Base-by-base conservation (phyloP, 805 yeast species). In the Teunomyces panamensis region DNA sequence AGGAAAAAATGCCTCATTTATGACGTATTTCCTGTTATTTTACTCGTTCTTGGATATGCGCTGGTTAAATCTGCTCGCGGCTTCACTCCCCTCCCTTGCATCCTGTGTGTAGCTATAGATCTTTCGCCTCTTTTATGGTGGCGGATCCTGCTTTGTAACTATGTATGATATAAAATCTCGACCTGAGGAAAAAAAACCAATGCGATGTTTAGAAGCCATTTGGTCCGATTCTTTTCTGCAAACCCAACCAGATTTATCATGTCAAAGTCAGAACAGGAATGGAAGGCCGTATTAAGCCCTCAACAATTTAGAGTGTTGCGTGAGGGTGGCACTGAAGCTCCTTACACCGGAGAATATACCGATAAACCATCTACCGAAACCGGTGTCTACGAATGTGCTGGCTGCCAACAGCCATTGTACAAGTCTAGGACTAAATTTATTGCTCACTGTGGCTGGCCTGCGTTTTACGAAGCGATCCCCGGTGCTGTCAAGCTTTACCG, bases 391-490 rank as follows among this genome's bases (percentile, higher is more conserved):
- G 69, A 71, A 41, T 94, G 99, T 69, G 97, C 87, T 0, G 98
- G 85, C 5, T 94, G 99, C 67, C 76, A 75, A 44, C 71, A 78
- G 39, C 96, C 97, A 9, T 69, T 94, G 28, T 94, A 94, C 66
- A 77, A 78, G 50, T 83, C 96, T 27, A 71, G 77, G 29, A 79
- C 96, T 3, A 92, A 94, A 65, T 94, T 94, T 58, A 84, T 85
- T 49, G 81, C 96, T 9, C 89, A 89, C 46, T 94, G 99, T 66
- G 99, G 99, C 2, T 94, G 99, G 99, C 99, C 99, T 1, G 91
- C 97, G 0, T 94, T 94, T 66, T 92, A 85, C 65, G 86, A 89
- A 49, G 97, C 96, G 0, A 71, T 88, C 34, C 95, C 96, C 0
- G 91, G 90, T 0, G 76, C 96, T 5, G 76, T 94, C 34, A 75